These are phyloP conservation scores for Irpex rosettiformis DNA, from an alignment of 1,284 basidiomycete species.

Conservation along the genomic window DNA sequence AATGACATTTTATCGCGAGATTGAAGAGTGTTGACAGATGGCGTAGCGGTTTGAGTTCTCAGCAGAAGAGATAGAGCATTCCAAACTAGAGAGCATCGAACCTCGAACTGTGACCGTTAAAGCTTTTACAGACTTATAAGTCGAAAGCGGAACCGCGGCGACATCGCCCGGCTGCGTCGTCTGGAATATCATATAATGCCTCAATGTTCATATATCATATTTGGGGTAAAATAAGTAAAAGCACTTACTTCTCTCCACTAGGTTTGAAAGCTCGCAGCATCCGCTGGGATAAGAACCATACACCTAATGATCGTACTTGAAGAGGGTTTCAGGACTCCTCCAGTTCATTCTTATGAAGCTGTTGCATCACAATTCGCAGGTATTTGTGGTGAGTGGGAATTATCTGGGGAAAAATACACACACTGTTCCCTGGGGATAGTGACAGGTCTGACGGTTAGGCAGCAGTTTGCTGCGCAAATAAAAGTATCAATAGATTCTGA, in stretches of 20 bases:
- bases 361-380: not conserved
- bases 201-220: not conserved
- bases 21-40: constrained; percentile 66
- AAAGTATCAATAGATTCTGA: too few species aligned
- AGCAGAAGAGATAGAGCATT: constrained; percentile 66
- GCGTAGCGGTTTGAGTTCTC: constrained; percentile 67
- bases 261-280: constrained; percentile 44
- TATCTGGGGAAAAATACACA: constrained; percentile 21
- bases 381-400: not conserved
- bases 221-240: not conserved
- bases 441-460: too few species aligned
- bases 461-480: too few species aligned
- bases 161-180: constrained; percentile 34
- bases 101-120: not conserved
- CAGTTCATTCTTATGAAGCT: constrained; percentile 59
- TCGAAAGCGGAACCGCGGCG: constrained; percentile 42
- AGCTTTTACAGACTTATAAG: constrained; percentile 31
- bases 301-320: constrained; percentile 63
- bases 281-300: constrained; percentile 57
- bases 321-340: constrained; percentile 68
- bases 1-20: constrained; percentile 56
- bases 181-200: constrained; percentile 31
- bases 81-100: constrained; percentile 42
- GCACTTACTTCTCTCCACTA: constrained; percentile 45
- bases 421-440: constrained; percentile 39